Percentiles rank a stretch among this genome's conserved stretches.
These are phyloP conservation scores for Potentilla sterilis DNA, from an alignment of 306 rosid species.

Conservation along the genomic window DNA sequence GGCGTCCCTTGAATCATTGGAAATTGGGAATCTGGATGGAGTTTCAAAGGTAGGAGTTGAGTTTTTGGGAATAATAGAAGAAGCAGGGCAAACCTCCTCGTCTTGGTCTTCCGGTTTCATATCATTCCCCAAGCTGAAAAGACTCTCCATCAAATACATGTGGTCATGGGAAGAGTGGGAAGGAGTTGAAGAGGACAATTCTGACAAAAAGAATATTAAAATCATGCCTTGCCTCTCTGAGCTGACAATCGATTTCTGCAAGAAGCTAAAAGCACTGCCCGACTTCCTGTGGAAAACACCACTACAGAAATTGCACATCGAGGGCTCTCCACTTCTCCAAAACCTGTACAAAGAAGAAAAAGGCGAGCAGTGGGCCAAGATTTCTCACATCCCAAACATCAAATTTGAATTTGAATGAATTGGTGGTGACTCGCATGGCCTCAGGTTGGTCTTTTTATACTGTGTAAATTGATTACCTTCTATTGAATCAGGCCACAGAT, in stretches of 20 bases:
- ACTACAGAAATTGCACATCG: neutral
- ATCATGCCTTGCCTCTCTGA: slow-evolving; percentile 15
- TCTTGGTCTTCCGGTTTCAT: neutral
- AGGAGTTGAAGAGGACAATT: neutral
- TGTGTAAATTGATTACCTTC: too few species aligned
- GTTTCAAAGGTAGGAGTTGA: neutral
- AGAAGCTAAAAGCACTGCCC: slow-evolving; percentile 1
- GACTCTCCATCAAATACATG: neutral
- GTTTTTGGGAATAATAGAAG: neutral
- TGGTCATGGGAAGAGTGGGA: neutral
- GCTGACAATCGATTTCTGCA: rapidly evolving
- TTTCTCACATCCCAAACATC: slow-evolving; percentile 21
- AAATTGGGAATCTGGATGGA: too few species aligned
- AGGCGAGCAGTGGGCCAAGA: neutral
- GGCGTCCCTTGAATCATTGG: neutral
- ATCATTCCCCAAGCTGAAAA: neutral
- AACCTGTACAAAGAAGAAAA: neutral
- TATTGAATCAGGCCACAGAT: too few species aligned
- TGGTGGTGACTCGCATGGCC: too few species aligned
- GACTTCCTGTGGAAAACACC: slow-evolving; percentile 19
- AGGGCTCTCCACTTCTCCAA: neutral
- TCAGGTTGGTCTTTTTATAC: too few species aligned
- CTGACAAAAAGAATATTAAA: neutral
- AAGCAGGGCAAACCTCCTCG: too few species aligned
- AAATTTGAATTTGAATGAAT: too few species aligned